Evolutionary conservation across 2,329 filamentous ascomycete genomes (phyloP).

Genomic region (Dryadomyces quercus-mongolicae): DNA sequence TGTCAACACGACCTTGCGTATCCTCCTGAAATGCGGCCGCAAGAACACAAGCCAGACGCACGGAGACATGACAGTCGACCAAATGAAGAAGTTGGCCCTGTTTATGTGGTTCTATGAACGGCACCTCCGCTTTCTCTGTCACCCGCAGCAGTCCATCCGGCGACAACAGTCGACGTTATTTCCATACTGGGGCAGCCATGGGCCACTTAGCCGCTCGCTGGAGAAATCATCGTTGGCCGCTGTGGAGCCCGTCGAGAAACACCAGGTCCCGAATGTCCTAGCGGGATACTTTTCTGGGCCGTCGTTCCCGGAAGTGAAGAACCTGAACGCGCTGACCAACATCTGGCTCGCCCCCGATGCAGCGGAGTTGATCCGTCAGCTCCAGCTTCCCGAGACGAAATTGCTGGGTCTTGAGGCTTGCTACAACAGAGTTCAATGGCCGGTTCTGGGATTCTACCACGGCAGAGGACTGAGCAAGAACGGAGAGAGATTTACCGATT

Average conservation of each 20-base stretch:
- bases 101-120: neutral
- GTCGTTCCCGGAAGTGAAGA: too few relatives aligned
- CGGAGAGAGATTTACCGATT: too few relatives aligned
- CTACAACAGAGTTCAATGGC: too few relatives aligned
- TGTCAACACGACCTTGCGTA: conserved; percentile 1
- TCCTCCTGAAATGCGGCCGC: neutral
- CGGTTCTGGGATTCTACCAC: too few relatives aligned
- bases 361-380: too few relatives aligned
- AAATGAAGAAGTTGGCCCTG: neutral
- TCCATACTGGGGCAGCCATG: neutral
- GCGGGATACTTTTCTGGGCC: too few relatives aligned
- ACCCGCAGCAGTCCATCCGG: neutral
- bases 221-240: neutral
- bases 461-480: too few relatives aligned
- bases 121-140: neutral
- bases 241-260: neutral
- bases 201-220: neutral
- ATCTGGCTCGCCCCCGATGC: too few relatives aligned
- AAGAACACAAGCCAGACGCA: neutral
- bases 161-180: neutral
- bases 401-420: too few relatives aligned
- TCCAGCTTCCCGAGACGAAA: too few relatives aligned
- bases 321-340: too few relatives aligned
- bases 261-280: too few relatives aligned
- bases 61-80: neutral